Evolutionary conservation across 495 filamentous ascomycete species (phyloP).

Genomic region (Terfezia boudieri): DNA sequence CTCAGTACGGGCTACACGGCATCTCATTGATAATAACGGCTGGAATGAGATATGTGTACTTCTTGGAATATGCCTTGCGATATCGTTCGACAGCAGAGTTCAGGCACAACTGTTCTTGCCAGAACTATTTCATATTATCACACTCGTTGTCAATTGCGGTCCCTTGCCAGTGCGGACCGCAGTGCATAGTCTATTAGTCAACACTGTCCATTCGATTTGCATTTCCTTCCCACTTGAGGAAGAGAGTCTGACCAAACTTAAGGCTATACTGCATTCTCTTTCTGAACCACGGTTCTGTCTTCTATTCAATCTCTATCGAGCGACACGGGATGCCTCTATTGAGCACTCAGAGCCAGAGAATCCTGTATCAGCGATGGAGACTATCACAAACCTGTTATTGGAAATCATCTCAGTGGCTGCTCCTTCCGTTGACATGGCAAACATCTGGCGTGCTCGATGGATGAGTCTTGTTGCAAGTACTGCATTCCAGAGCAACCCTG

Average conservation of each 20-base stretch:
- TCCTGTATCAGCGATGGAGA: conserved; percentile 17
- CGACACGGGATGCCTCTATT: conserved; percentile 16
- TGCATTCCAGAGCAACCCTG: conserved; percentile 47
- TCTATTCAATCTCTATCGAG: conserved; percentile 19
- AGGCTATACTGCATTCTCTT: conserved; percentile 29
- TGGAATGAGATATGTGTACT: conserved; percentile 43
- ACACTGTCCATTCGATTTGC: conserved; percentile 41
- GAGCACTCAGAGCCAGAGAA: not conserved
- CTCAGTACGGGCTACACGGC: conserved; percentile 36
- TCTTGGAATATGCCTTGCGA: conserved; percentile 36
- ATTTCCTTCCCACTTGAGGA: conserved; percentile 38
- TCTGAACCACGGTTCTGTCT: conserved; percentile 27
- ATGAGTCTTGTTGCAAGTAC: conserved; percentile 48
- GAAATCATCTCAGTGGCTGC: conserved; percentile 39
- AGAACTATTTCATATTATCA: conserved; percentile 44
- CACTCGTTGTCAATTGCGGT: conserved; percentile 42
- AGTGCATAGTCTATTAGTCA: conserved; percentile 38
- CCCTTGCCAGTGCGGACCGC: conserved; percentile 29
- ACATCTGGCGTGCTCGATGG: conserved; percentile 47
- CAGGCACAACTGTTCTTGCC: conserved; percentile 41
- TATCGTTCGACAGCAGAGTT: conserved; percentile 40
- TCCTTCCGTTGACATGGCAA: conserved; percentile 38
- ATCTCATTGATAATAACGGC: conserved; percentile 37
- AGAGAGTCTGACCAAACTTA: conserved; percentile 28
- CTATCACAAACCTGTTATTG: conserved; percentile 29